Base-by-base conservation (phyloP, 257 asterid genomes). In the Anisodus acutangulus region DNA sequence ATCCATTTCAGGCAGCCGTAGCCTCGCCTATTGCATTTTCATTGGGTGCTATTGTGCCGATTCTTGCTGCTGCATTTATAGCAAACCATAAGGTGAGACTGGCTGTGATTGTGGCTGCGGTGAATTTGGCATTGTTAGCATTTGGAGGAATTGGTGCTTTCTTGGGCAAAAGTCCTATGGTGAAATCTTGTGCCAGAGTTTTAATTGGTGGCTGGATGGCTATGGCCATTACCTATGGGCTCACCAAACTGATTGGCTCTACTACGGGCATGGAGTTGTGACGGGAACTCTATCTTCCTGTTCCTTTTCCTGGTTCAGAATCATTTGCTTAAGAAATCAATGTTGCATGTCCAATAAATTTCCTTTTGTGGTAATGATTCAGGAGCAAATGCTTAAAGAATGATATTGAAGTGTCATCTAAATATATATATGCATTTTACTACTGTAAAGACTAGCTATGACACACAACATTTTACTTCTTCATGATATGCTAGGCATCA, bases 131-230 rank as follows among this genome's bases (percentile, higher is more conserved):
- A 1, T 71, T 71, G 79, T 71, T 71, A n/a, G 58, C 41, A 84
- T 91, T 90, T 85, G 95, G 95, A 83, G 85, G 89, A 88, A 9
- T 90, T 39, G 95, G 93, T 85, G 95, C 95, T 83, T 86, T 70
- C 64, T 39, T 90, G 15, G 92, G 94, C 35, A 78, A 83, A 78
- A 69, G 78, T 69, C 91, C 92, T 79, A 87, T 85, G 87, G 86
- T 83, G 78, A 51, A 83, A 89, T 90, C 94, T 71, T 71, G 58
- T n/a, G 58, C 80, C 39, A 71, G 80, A 71, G 39, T 45, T n/a
- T 45, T 45, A 71, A n/a, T 92, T 49, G 94, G 96, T 13, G 96
- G 96, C 31, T 91, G 94, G 96, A 62, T 91, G 94, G 96, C 97
- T 8, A 92, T 92, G 97, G 91, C 90, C 6, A 70, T 91, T 0